A percentile compares a stretch with the other conserved stretches of the same genome.
phyloP scores from a whole-genome alignment of 495 filamentous ascomycete species.

The Lineolata rhizophorae region DNA sequence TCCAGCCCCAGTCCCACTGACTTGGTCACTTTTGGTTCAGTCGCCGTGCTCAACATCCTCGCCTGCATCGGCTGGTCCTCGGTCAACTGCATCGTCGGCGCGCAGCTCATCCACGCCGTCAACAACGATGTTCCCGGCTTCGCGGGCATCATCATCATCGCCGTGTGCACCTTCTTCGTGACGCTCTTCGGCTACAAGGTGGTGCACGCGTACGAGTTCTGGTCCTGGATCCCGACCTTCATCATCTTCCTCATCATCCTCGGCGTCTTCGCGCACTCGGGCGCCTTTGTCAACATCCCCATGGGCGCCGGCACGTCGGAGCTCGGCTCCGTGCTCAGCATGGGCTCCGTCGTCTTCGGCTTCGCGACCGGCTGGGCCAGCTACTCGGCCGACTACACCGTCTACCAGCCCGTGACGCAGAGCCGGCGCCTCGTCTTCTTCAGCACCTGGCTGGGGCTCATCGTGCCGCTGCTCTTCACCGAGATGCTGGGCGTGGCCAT shows the following conservation, averaged over 20 bases:
- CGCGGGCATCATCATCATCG: constrained; percentile 60
- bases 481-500: constrained; percentile 63
- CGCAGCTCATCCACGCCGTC: constrained; percentile 57
- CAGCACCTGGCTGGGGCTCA: constrained; percentile 47
- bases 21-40: no score
- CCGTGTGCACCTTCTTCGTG: constrained; percentile 44
- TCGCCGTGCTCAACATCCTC: constrained; percentile 54
- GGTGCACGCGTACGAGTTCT: constrained; percentile 63
- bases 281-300: constrained; percentile 45
- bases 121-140: constrained; percentile 47
- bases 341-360: constrained; percentile 51
- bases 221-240: constrained; percentile 55
- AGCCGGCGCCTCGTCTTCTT: constrained; percentile 40
- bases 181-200: constrained; percentile 61
- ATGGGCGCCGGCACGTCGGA: constrained; percentile 39
- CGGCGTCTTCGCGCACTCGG: constrained; percentile 51
- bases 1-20: no score
- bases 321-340: constrained; percentile 43
- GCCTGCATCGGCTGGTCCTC: constrained; percentile 61
- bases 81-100: constrained; percentile 64
- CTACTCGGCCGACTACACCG: constrained; percentile 65
- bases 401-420: constrained; percentile 47
- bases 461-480: constrained; percentile 51
- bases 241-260: constrained; percentile 62
- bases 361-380: constrained; percentile 67